Percentiles rank a stretch among this genome's conserved stretches.
Evolutionary conservation across 2,329 filamentous ascomycete genomes (phyloP).

Genomic region (Chaetomiaceae sp.): DNA sequence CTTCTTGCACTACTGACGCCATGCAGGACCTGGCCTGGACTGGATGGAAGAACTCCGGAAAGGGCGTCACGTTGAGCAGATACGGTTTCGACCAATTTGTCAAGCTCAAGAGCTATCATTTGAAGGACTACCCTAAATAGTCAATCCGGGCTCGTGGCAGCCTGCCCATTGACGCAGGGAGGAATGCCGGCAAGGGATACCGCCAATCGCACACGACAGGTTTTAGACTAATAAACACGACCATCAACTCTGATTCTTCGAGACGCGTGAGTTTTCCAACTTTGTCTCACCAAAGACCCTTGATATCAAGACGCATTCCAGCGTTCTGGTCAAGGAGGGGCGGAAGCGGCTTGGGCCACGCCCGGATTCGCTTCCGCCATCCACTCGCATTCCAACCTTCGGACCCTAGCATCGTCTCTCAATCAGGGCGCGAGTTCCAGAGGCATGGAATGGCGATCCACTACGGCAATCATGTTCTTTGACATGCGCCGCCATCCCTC

Average conservation of each 20-base stretch:
- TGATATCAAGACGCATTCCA: slow-evolving; percentile 22
- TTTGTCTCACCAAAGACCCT: slow-evolving; percentile 18
- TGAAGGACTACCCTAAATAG: slow-evolving; percentile 74
- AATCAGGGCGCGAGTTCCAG: slow-evolving; percentile 16
- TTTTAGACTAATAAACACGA: slow-evolving; percentile 14
- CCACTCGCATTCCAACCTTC: slow-evolving; percentile 20
- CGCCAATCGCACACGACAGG: slow-evolving; percentile 11
- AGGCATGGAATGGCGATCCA: slow-evolving; percentile 12
- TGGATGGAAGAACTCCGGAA: slow-evolving; percentile 95
- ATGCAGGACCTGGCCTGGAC: slow-evolving; percentile 86
- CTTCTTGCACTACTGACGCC: slow-evolving; percentile 20
- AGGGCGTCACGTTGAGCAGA: slow-evolving; percentile 80
- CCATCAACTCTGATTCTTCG: slow-evolving; percentile 1
- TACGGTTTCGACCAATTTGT: slow-evolving; percentile 96
- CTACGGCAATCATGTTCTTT: slow-evolving; percentile 20
- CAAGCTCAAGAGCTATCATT: slow-evolving; percentile 91
- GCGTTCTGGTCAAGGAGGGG: slow-evolving; percentile 15
- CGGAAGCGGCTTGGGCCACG: slow-evolving; percentile 16
- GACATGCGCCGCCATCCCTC: slow-evolving; percentile 14
- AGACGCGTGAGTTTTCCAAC: slow-evolving; percentile 1
- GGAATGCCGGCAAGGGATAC: slow-evolving; percentile 17
- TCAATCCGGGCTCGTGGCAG: slow-evolving; percentile 1
- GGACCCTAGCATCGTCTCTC: neutral
- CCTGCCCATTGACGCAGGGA: slow-evolving; percentile 17
- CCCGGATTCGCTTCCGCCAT: slow-evolving; percentile 4